These are phyloP conservation scores for sweet orange (Citrus sinensis) DNA, from an alignment of 345 rosid species.

Conservation along the genomic window DNA sequence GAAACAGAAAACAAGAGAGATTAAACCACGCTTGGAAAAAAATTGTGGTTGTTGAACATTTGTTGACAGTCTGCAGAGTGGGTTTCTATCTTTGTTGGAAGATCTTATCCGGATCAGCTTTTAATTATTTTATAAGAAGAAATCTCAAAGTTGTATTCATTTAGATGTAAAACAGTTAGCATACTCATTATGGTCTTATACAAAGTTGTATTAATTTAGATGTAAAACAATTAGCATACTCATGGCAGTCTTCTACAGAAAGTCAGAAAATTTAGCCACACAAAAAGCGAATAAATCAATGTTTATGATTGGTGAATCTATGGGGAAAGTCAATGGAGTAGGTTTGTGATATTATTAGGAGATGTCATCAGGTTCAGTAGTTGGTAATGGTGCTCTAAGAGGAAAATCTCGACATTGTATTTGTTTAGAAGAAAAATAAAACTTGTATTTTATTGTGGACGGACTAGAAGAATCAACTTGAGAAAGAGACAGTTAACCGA, in stretches of 20 bases:
- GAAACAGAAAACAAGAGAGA: neutral
- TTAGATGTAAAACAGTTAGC: neutral
- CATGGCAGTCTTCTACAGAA: neutral
- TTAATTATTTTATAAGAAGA: neutral
- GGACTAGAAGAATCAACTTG: neutral
- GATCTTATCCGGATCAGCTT: neutral
- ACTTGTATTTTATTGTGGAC: neutral
- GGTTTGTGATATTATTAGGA: neutral
- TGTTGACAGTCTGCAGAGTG: neutral
- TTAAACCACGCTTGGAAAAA: neutral
- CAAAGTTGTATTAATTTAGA: too few species aligned
- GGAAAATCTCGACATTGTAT: neutral
- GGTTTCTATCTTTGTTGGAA: neutral
- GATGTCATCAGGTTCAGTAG: neutral
- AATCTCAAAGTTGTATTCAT: neutral
- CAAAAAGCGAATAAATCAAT: neutral
- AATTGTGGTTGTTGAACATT: neutral
- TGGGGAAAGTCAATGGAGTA: neutral
- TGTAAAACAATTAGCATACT: too few species aligned
- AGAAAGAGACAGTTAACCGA: neutral
- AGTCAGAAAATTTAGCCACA: neutral
- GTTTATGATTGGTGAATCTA: conserved; percentile 2
- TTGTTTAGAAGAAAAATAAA: neutral
- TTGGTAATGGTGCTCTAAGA: neutral
- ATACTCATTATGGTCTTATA: neutral